Percentiles rank a stretch among this genome's conserved stretches.
Conservation (phyloP, 148 eudicot species). For the Chenopodium berlandieri region DNA sequence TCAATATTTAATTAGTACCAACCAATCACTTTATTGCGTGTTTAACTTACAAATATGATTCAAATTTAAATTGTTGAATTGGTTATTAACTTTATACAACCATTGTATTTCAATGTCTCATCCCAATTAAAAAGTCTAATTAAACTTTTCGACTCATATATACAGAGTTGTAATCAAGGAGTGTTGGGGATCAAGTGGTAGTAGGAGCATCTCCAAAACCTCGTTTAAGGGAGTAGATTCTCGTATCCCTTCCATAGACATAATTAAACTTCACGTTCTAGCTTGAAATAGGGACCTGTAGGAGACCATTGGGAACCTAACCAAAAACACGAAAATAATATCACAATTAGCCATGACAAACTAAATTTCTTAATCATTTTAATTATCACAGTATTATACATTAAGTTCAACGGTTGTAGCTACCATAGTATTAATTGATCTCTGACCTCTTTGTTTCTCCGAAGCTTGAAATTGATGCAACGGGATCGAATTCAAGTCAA, state of each 20-base stretch:
- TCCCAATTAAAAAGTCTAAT: too few relatives aligned
- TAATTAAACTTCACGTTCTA: not conserved
- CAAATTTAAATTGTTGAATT: too few relatives aligned
- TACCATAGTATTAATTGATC: not conserved
- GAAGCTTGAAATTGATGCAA: conserved; percentile 38
- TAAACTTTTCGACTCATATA: too few relatives aligned
- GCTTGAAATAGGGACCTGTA: not conserved
- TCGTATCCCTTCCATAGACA: not conserved
- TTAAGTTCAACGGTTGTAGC: not conserved
- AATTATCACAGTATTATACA: not conserved
- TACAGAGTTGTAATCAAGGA: too few relatives aligned
- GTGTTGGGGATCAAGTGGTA: too few relatives aligned
- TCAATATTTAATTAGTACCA: too few relatives aligned
- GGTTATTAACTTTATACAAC: not conserved
- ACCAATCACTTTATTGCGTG: too few relatives aligned
- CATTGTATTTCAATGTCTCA: not conserved
- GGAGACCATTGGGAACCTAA: not conserved
- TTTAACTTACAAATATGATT: too few relatives aligned
- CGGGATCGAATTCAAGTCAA: conserved; percentile 52
- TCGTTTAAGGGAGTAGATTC: not conserved
- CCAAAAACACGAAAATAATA: not conserved
- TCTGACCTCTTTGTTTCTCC: not conserved
- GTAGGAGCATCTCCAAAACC: not conserved
- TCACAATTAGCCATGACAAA: not conserved
- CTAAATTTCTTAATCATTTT: not conserved